Conservation (phyloP, 352 stramenopile species). For the Pilasporangium apinafurcum region DNA sequence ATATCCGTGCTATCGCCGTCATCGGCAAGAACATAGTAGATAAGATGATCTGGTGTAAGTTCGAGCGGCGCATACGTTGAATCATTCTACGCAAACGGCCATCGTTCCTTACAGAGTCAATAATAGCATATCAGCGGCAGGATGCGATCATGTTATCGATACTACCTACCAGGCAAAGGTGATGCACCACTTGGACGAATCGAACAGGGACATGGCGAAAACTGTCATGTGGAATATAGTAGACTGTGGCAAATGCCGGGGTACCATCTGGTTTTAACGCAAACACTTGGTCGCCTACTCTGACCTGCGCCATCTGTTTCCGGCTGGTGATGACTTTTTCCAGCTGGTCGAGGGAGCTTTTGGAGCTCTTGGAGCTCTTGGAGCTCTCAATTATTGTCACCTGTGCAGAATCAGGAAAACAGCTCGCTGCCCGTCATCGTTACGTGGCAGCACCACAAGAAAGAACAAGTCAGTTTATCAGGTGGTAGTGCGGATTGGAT, state of each 20-base stretch:
- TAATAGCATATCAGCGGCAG: constrained; percentile 2
- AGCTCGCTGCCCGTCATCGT: constrained; percentile 32
- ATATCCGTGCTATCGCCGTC: too few species aligned
- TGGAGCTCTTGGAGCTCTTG: too few species aligned
- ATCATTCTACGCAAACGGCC: background rate
- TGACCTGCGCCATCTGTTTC: constrained; percentile 17
- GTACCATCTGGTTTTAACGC: constrained; percentile 28
- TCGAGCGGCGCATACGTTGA: constrained; percentile 12
- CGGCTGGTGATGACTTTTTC: constrained; percentile 8
- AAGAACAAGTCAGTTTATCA: background rate
- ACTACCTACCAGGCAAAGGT: constrained; percentile 7
- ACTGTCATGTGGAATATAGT: constrained; percentile 60
- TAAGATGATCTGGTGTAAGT: constrained; percentile 41
- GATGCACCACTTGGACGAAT: constrained; percentile 29
- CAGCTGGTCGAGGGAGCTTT: too few species aligned
- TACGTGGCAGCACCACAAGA: constrained; percentile 2
- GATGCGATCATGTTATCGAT: background rate
- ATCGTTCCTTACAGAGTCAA: background rate
- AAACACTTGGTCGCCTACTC: constrained; percentile 45
- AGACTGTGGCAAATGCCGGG: constrained; percentile 41
- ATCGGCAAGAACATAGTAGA: constrained; percentile 15
- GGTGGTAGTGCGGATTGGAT: too few species aligned
- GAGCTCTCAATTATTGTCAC: too few species aligned
- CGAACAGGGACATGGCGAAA: background rate
- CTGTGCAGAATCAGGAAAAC: constrained; percentile 44